Conservation (phyloP, 2,329 filamentous ascomycete species). For the Neonectria ditissima region DNA sequence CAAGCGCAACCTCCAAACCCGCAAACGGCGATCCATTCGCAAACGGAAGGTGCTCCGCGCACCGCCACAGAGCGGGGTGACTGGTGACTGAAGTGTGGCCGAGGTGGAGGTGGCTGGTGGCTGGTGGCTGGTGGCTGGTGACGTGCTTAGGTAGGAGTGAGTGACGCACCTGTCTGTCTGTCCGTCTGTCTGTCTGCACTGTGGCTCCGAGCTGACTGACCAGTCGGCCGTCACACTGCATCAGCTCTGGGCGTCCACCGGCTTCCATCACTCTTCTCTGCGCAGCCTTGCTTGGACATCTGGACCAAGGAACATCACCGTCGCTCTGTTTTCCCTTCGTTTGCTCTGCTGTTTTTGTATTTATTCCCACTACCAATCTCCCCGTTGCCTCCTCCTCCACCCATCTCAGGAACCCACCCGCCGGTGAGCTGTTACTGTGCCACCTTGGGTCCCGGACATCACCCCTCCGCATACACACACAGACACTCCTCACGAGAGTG, state of each 20-base stretch:
- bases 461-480: constrained; percentile 16
- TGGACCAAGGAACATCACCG: neutral
- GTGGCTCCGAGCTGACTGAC: constrained; percentile 40
- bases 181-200: too few species aligned
- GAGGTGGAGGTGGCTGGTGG: constrained; percentile 37
- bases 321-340: neutral
- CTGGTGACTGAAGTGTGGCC: constrained; percentile 26
- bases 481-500: constrained; percentile 50
- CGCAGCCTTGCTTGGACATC: constrained; percentile 13
- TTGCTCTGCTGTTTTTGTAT: neutral
- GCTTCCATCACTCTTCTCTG: constrained; percentile 47
- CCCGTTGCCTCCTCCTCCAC: neutral
- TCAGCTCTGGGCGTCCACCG: constrained; percentile 32
- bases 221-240: constrained; percentile 4
- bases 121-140: constrained; percentile 29
- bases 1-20: neutral
- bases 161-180: constrained; percentile 47
- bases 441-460: constrained; percentile 10
- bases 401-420: neutral
- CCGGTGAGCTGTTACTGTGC: neutral
- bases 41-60: constrained; percentile 25
- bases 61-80: constrained; percentile 46
- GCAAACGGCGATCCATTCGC: neutral
- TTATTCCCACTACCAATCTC: neutral
- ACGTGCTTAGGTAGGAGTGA: constrained; percentile 6